Percentiles rank a stretch among this genome's conserved stretches.
Evolutionary conservation across 164 flowering plant genomes (phyloP).

Genomic region (Vitis rupestris): DNA sequence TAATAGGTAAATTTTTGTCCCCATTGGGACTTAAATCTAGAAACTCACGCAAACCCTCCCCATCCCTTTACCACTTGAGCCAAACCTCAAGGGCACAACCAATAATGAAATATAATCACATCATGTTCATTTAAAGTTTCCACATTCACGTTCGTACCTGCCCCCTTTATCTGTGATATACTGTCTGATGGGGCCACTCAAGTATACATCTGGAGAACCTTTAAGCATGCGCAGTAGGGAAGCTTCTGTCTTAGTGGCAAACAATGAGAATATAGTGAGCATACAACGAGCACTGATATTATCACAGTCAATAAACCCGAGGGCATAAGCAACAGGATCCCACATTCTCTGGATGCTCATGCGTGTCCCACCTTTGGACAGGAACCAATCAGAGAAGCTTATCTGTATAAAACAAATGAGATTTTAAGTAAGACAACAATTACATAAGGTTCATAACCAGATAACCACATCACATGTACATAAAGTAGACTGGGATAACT

Average conservation of each 20-base stretch:
- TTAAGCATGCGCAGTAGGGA: slow-evolving; percentile 96
- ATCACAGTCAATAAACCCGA: slow-evolving; percentile 98
- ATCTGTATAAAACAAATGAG: slow-evolving; percentile 49
- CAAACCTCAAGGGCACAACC: neutral
- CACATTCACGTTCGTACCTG: slow-evolving; percentile 45
- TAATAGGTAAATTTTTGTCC: too few species aligned
- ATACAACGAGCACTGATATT: slow-evolving; percentile 98
- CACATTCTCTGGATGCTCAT: slow-evolving; percentile 93
- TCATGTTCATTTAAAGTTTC: neutral
- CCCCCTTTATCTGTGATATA: slow-evolving; percentile 90
- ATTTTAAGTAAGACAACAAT: neutral
- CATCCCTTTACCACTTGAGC: too few species aligned
- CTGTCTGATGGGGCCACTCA: slow-evolving; percentile 94
- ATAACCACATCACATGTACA: neutral
- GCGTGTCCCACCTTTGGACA: slow-evolving; percentile 97
- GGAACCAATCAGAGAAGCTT: slow-evolving; percentile 95
- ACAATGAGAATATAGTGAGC: slow-evolving; percentile 94
- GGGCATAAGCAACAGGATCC: slow-evolving; percentile 99
- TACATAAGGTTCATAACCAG: neutral
- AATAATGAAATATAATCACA: neutral
- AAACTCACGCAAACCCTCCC: too few species aligned
- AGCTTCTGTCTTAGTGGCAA: slow-evolving; percentile 99
- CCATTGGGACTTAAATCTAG: too few species aligned
- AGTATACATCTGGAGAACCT: slow-evolving; percentile 96
- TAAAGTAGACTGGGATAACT: neutral